Evolutionary conservation across 2,329 filamentous ascomycete species (phyloP).

Genomic region (Scytalidium lignicola): DNA sequence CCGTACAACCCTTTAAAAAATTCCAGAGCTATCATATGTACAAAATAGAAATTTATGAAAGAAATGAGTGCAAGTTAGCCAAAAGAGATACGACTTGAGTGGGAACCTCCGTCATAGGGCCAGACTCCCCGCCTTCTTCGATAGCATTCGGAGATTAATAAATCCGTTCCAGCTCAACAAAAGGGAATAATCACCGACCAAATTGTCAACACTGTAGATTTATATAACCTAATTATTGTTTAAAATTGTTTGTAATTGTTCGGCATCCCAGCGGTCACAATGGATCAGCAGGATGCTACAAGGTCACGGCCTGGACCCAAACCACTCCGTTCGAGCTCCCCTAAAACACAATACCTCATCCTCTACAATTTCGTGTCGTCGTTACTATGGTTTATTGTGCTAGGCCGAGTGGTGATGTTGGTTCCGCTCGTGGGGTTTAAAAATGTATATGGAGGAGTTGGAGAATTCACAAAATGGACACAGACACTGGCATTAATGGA

Average conservation of each 20-base stretch:
- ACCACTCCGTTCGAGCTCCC: conserved; percentile 31
- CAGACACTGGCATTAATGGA: conserved; percentile 83
- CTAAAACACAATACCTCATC: conserved; percentile 67
- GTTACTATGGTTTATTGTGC: conserved; percentile 71
- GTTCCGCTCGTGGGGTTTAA: conserved; percentile 50
- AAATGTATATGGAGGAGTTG: conserved; percentile 56
- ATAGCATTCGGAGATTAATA: not conserved
- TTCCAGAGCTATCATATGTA: no score
- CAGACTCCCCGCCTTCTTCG: no score
- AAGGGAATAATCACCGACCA: not conserved
- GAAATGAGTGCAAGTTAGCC: no score
- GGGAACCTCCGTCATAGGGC: no score
- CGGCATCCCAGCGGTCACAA: conserved; percentile 1
- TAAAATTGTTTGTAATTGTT: not conserved
- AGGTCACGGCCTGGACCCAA: conserved; percentile 17
- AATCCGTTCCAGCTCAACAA: not conserved
- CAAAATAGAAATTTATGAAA: no score
- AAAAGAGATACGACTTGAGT: no score
- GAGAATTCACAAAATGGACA: conserved; percentile 68
- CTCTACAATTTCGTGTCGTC: conserved; percentile 80
- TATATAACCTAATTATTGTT: not conserved
- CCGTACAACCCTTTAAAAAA: no score
- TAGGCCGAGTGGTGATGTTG: conserved; percentile 58
- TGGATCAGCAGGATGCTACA: conserved; percentile 12
- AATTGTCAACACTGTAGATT: not conserved